Conservation (phyloP, 495 filamentous ascomycete species). For the Tuber brumale region DNA sequence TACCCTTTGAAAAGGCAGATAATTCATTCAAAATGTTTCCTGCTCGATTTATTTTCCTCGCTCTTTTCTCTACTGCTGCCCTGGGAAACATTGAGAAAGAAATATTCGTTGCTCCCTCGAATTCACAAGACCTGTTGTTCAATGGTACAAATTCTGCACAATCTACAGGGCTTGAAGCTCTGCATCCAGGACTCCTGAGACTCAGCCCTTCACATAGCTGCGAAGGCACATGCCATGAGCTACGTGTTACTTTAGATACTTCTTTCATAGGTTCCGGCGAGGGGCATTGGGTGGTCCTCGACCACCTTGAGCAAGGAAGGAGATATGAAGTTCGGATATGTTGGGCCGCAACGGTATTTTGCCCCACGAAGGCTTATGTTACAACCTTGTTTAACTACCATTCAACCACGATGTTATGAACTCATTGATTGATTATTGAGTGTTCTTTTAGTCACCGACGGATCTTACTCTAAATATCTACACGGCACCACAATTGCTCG, state of each 20-base stretch:
- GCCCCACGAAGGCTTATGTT: constrained; percentile 6
- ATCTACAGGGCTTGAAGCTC: constrained; percentile 56
- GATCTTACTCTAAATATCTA: constrained; percentile 63
- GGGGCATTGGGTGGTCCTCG: constrained; percentile 76
- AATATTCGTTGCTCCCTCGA: constrained; percentile 70
- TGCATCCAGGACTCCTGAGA: constrained; percentile 59
- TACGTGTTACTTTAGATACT: constrained; percentile 28
- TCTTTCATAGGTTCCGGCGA: constrained; percentile 47
- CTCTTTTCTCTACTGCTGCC: constrained; percentile 46
- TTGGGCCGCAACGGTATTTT: constrained; percentile 79
- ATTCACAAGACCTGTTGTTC: constrained; percentile 23
- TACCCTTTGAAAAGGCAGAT: neutral
- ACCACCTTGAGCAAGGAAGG: constrained; percentile 61
- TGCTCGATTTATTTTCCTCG: constrained; percentile 9
- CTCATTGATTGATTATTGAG: constrained; percentile 4
- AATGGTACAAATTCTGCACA: constrained; percentile 35
- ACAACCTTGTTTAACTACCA: neutral
- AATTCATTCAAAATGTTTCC: neutral
- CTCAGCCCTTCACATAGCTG: constrained; percentile 46
- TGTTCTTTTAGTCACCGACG: constrained; percentile 69
- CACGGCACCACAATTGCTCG: constrained; percentile 37
- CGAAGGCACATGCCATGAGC: constrained; percentile 21
- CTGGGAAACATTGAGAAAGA: constrained; percentile 76
- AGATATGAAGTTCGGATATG: constrained; percentile 91
- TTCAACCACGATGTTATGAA: neutral